Evolutionary conservation across 345 rosid genomes (phyloP).

Genomic region (Dipteronia sinensis): DNA sequence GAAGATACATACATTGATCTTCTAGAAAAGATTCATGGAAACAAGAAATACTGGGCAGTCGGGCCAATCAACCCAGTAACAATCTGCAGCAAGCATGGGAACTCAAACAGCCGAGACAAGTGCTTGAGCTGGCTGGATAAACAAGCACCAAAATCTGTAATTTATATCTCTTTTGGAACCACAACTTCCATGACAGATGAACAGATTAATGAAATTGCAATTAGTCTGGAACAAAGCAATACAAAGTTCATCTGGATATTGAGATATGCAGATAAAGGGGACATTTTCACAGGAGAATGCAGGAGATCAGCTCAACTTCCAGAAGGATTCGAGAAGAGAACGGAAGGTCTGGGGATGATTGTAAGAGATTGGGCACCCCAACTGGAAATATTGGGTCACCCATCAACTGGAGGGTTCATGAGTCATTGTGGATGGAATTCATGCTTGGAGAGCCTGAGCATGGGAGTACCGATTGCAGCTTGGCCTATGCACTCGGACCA

Average conservation of each 20-base stretch:
- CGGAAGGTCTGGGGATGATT: neutral
- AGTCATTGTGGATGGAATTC: slow-evolving; percentile 28
- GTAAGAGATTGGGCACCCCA: slow-evolving; percentile 20
- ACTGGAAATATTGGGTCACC: slow-evolving; percentile 9
- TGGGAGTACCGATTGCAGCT: slow-evolving; percentile 17
- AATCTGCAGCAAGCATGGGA: neutral
- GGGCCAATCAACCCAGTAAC: slow-evolving; percentile 25
- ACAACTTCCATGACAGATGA: slow-evolving; percentile 24
- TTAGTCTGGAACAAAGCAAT: slow-evolving; percentile 15
- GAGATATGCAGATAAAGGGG: slow-evolving; percentile 13
- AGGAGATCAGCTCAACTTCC: neutral
- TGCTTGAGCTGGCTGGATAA: slow-evolving; percentile 34
- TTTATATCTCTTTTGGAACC: slow-evolving; percentile 31
- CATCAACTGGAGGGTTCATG: slow-evolving; percentile 8
- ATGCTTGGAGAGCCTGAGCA: slow-evolving; percentile 6
- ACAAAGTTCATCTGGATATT: slow-evolving; percentile 17
- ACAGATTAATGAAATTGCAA: slow-evolving; percentile 25
- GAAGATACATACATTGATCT: slow-evolving; percentile 19
- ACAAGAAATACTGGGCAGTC: slow-evolving; percentile 22
- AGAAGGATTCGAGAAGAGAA: neutral
- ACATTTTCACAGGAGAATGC: neutral
- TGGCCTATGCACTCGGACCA: slow-evolving; percentile 27
- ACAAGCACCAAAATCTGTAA: slow-evolving; percentile 20
- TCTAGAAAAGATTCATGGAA: neutral
- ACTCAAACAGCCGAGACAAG: neutral